Percentiles rank a stretch among this genome's conserved stretches.
These are phyloP conservation scores for Thinopyrum elongatum DNA, from an alignment of 176 grass and related monocot species.

Conservation along the genomic window DNA sequence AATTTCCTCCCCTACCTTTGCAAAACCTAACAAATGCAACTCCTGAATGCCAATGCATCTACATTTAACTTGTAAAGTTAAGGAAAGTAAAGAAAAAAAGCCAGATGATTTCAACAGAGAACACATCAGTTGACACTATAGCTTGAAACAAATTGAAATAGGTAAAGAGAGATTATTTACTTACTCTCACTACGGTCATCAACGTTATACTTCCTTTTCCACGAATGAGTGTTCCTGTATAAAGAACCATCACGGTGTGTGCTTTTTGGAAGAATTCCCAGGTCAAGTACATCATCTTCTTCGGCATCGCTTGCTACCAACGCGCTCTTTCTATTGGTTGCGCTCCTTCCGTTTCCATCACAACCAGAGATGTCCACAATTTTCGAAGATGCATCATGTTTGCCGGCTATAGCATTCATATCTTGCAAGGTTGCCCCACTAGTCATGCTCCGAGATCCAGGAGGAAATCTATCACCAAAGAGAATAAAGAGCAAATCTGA, in stretches of 20 bases:
- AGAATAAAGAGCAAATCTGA: not conserved
- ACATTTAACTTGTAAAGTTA: too few species aligned
- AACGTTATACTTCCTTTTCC: not conserved
- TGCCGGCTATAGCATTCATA: too few species aligned
- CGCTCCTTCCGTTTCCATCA: not conserved
- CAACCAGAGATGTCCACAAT: not conserved
- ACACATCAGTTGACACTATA: too few species aligned
- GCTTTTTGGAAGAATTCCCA: not conserved
- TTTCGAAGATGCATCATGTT: too few species aligned
- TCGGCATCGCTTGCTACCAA: not conserved
- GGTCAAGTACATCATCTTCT: not conserved
- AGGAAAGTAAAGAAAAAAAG: too few species aligned
- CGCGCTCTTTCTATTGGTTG: not conserved
- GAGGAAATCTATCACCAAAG: constrained; percentile 1
- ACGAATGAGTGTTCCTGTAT: not conserved
- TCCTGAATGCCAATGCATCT: too few species aligned
- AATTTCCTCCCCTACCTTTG: too few species aligned
- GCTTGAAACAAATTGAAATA: not conserved
- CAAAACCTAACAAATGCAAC: too few species aligned
- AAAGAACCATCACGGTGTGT: constrained; percentile 18
- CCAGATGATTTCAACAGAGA: not conserved
- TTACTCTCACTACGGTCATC: constrained; percentile 22
- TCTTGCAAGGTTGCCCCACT: not conserved
- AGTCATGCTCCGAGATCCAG: not conserved
- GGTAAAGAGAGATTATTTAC: not conserved